Evolutionary conservation across 83 land plant genomes (phyloP).

Genomic region (Isoetes engelmannii): DNA sequence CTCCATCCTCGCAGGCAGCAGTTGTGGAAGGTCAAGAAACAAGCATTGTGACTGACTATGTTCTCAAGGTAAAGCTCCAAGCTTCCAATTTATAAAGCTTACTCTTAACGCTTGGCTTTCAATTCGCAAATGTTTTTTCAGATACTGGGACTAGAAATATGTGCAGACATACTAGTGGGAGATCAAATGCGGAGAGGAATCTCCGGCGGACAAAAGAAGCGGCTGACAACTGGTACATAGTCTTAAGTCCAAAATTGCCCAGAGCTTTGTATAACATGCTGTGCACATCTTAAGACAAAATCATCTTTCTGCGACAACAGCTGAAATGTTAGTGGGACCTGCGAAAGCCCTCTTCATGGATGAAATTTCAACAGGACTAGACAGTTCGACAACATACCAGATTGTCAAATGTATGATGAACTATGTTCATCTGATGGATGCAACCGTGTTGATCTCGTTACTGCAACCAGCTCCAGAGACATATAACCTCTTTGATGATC

Average conservation of each 20-base stretch:
- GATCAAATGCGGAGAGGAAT: slow-evolving; percentile 23
- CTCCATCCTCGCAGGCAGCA: slow-evolving; percentile 15
- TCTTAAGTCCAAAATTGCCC: no score
- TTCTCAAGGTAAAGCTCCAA: slow-evolving; percentile 16
- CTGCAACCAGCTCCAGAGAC: slow-evolving; percentile 14
- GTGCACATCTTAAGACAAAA: no score
- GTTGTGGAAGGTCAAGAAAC: slow-evolving; percentile 21
- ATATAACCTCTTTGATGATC: slow-evolving; percentile 13
- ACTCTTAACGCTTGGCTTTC: neutral
- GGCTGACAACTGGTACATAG: slow-evolving; percentile 20
- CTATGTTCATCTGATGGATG: neutral
- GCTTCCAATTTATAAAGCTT: neutral
- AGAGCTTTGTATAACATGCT: no score
- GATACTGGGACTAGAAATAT: slow-evolving; percentile 13
- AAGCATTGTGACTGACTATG: slow-evolving; percentile 29
- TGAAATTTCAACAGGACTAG: slow-evolving; percentile 8
- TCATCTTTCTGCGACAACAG: no score
- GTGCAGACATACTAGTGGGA: slow-evolving; percentile 18
- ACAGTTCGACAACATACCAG: slow-evolving; percentile 15
- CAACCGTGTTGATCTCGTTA: slow-evolving; percentile 6
- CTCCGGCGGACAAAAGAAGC: slow-evolving; percentile 22
- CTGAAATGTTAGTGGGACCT: neutral
- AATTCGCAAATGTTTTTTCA: neutral
- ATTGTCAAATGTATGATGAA: slow-evolving; percentile 12
- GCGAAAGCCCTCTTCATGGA: slow-evolving; percentile 11